Base-by-base conservation (phyloP, 495 filamentous ascomycete species). In the Aspergillus taichungensis region DNA sequence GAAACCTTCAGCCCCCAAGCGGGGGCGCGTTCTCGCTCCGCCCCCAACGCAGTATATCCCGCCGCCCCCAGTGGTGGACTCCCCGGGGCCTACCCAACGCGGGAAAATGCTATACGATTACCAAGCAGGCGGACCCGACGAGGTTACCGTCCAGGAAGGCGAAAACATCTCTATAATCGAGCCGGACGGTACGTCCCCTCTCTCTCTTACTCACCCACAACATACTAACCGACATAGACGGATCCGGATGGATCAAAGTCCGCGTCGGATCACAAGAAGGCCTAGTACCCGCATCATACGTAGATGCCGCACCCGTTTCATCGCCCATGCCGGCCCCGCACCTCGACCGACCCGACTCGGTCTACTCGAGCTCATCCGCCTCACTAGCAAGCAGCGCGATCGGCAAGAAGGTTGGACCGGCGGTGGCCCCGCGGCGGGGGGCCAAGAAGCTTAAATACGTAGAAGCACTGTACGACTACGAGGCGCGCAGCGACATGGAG, bases 381-480 rank as follows among this genome's bases (percentile, higher is more conserved):
- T 89, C 84, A 1, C 60, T 87, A 12, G 72, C 76, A 8, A 78
- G 80, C 12, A 74, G 76, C 39, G 60, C 56, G 3, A 50, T 36
- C 11, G 51, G 35, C 3, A 95, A 94, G 69, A 94, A 92, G 63
- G 86, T 94, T 56, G 92, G 92, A 0, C 92, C 92, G 0, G 89
- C 83, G 0, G 92, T 98, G 10, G 94, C 90, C 14, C 92, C 92
- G 8, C 83, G 85, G 52, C 78, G 91, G 7, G 91, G 90, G 8
- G 92, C 89, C 10, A 95, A 94, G 80, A 94, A 94, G 55, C 66
- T 95, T n/a, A 85, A 84, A 56, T 94, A 96, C 51, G 90, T 92
- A 6, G 87, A 94, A 60, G 92, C 92, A 3, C 33, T 96, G 60
- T 98, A 96, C 56, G 88, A 91, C 28, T 98, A 98, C 58, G 72